phyloP scores from a whole-genome alignment of 768 basidiomycete genomes.

The Mycena galopus region DNA sequence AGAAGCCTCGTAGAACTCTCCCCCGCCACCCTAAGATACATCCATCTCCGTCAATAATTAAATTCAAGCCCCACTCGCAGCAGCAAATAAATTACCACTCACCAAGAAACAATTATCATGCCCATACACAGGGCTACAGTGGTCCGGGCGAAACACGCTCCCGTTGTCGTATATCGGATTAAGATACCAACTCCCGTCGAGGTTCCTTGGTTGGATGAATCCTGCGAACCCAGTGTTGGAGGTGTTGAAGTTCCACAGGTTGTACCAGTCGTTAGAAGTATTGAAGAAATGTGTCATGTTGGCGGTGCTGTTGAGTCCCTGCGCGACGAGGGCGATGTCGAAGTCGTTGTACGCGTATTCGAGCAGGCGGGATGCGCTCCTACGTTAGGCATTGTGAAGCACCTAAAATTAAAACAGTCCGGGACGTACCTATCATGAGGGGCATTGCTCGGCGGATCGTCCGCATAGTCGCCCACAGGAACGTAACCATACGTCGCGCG shows the following conservation, averaged over 20 bases:
- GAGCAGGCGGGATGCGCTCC: slow-evolving; percentile 33
- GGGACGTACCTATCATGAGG: too few species aligned
- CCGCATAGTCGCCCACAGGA: slow-evolving; percentile 20
- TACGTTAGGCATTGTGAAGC: too few species aligned
- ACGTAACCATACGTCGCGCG: slow-evolving; percentile 19
- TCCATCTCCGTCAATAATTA: too few species aligned
- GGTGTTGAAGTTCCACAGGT: slow-evolving; percentile 36
- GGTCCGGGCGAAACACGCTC: slow-evolving; percentile 35
- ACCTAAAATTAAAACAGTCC: too few species aligned
- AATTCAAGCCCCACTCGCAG: too few species aligned
- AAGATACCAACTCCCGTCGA: slow-evolving; percentile 31
- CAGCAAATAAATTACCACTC: slow-evolving; percentile 5
- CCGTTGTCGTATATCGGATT: slow-evolving; percentile 29
- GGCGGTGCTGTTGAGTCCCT: slow-evolving; percentile 25
- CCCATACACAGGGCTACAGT: slow-evolving; percentile 34
- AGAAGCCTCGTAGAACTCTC: slow-evolving; percentile 37
- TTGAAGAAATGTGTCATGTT: slow-evolving; percentile 27
- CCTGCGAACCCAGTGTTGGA: slow-evolving; percentile 26
- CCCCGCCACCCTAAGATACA: too few species aligned
- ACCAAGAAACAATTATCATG: slow-evolving; percentile 32
- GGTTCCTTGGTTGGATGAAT: slow-evolving; percentile 33
- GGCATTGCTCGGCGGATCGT: slow-evolving; percentile 33
- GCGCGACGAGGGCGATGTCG: slow-evolving; percentile 32
- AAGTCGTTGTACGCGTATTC: slow-evolving; percentile 38
- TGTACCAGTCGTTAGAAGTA: slow-evolving; percentile 34